These are phyloP conservation scores for Botrytis fabae DNA, from an alignment of 2,329 filamentous ascomycete species.

Conservation along the genomic window DNA sequence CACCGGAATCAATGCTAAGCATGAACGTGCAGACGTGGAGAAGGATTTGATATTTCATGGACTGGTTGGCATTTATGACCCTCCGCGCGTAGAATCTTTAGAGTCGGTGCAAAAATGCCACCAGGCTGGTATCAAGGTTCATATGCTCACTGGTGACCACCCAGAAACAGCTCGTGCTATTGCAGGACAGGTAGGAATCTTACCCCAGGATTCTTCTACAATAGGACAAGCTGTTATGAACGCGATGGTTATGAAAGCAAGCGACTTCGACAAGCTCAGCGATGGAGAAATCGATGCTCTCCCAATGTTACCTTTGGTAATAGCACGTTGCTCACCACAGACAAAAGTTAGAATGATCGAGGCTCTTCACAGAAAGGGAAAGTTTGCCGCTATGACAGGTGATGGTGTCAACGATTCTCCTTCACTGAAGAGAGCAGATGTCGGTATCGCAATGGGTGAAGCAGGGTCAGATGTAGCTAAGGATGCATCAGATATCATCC, in stretches of 20 bases:
- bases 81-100: constrained; percentile 57
- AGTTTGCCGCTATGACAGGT: constrained; percentile 55
- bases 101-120: constrained; percentile 60
- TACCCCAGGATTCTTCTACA: constrained; percentile 61
- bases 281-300: constrained; percentile 75
- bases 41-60: constrained; percentile 70
- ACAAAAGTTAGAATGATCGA: constrained; percentile 93
- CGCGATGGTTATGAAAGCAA: constrained; percentile 71
- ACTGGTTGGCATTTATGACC: constrained; percentile 59
- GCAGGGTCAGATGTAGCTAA: constrained; percentile 61
- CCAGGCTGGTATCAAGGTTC: constrained; percentile 67
- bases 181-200: constrained; percentile 75
- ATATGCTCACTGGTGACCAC: constrained; percentile 84
- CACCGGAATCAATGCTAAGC: constrained; percentile 41
- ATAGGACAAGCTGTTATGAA: constrained; percentile 64
- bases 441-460: constrained; percentile 64
- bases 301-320: constrained; percentile 74
- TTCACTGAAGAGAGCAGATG: constrained; percentile 60
- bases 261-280: constrained; percentile 74
- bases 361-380: constrained; percentile 58
- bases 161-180: constrained; percentile 77
- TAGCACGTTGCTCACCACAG: constrained; percentile 79
- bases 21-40: constrained; percentile 64
- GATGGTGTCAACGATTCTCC: constrained; percentile 54
- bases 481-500: constrained; percentile 61